These are phyloP conservation scores for Arthrobotrys conoides DNA, from an alignment of 2,329 filamentous ascomycete genomes.

Conservation along the genomic window DNA sequence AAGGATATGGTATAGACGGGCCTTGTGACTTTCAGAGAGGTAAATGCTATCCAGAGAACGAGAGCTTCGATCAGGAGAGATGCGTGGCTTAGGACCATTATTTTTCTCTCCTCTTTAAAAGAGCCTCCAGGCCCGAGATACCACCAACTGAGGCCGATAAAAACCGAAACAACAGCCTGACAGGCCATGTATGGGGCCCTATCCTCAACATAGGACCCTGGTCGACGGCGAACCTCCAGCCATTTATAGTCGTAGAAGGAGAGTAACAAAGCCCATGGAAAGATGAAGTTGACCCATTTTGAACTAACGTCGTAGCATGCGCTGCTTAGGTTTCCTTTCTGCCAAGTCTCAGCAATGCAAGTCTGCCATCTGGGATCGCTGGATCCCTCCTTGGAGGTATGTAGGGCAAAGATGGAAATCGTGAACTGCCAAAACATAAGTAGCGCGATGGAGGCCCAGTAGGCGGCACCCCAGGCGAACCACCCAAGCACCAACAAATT, in stretches of 20 bases:
- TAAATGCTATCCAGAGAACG: slow-evolving; percentile 49
- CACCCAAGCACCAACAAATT: slow-evolving; percentile 39
- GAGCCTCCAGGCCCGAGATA: slow-evolving; percentile 30
- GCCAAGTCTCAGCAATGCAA: slow-evolving; percentile 24
- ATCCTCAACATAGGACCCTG: slow-evolving; percentile 55
- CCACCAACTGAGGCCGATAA: slow-evolving; percentile 56
- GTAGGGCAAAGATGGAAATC: slow-evolving; percentile 41
- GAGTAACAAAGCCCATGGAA: slow-evolving; percentile 51
- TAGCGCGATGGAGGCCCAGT: slow-evolving; percentile 38
- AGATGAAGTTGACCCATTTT: slow-evolving; percentile 41
- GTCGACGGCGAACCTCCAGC: slow-evolving; percentile 42
- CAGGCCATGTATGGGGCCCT: slow-evolving; percentile 44
- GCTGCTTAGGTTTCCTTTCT: slow-evolving; percentile 29
- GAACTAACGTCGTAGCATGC: slow-evolving; percentile 44
- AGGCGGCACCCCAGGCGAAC: slow-evolving; percentile 48
- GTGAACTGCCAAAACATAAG: slow-evolving; percentile 59
- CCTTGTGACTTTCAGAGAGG: slow-evolving; percentile 37
- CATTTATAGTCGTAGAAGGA: slow-evolving; percentile 57
- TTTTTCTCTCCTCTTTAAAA: slow-evolving; percentile 38
- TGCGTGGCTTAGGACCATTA: slow-evolving; percentile 46
- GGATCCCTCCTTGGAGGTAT: slow-evolving; percentile 10
- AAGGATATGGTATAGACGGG: slow-evolving; percentile 34
- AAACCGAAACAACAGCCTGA: slow-evolving; percentile 33
- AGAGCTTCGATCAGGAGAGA: slow-evolving; percentile 44
- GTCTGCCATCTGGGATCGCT: slow-evolving; percentile 18